These are phyloP conservation scores for Remersonia thermophila DNA, from an alignment of 2,329 filamentous ascomycete genomes.

Conservation along the genomic window DNA sequence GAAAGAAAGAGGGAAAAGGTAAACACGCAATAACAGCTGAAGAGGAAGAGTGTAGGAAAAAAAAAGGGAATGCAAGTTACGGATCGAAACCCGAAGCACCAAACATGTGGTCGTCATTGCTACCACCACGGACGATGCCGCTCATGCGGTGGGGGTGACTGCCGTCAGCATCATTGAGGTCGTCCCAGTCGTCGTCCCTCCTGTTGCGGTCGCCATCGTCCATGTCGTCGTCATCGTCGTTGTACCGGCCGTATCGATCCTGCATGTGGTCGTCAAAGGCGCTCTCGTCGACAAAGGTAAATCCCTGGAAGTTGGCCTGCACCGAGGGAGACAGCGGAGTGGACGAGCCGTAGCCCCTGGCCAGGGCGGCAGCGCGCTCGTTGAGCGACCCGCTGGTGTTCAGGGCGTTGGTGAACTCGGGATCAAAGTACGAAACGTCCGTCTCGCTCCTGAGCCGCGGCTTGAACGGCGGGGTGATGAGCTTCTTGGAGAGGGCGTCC, in stretches of 20 bases:
- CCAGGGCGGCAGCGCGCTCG: constrained; percentile 75
- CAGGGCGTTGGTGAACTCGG: constrained; percentile 92
- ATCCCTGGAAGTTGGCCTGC: constrained; percentile 96
- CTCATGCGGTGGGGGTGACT: constrained; percentile 49
- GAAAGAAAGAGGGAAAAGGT: constrained; percentile 1
- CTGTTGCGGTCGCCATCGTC: constrained; percentile 34
- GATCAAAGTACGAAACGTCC: constrained; percentile 96
- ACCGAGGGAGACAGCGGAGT: constrained; percentile 90
- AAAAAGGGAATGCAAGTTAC: constrained; percentile 26
- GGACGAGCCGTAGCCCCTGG: constrained; percentile 73
- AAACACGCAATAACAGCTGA: constrained; percentile 1
- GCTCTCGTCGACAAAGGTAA: constrained; percentile 98
- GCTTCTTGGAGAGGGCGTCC: constrained; percentile 76
- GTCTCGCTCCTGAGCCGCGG: constrained; percentile 92
- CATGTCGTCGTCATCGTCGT: constrained; percentile 46
- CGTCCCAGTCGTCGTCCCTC: constrained; percentile 45
- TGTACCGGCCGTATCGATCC: constrained; percentile 32
- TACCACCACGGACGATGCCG: constrained; percentile 45
- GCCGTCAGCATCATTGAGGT: constrained; percentile 41
- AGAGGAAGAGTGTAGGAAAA: constrained; percentile 1
- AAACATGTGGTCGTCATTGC: constrained; percentile 52
- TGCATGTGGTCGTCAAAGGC: constrained; percentile 78
- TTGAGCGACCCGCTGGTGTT: constrained; percentile 81
- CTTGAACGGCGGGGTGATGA: constrained; percentile 93
- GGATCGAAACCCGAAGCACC: constrained; percentile 50